Base-by-base conservation (phyloP, 139 green algal species). In the Pedinophyceae sp. region DNA sequence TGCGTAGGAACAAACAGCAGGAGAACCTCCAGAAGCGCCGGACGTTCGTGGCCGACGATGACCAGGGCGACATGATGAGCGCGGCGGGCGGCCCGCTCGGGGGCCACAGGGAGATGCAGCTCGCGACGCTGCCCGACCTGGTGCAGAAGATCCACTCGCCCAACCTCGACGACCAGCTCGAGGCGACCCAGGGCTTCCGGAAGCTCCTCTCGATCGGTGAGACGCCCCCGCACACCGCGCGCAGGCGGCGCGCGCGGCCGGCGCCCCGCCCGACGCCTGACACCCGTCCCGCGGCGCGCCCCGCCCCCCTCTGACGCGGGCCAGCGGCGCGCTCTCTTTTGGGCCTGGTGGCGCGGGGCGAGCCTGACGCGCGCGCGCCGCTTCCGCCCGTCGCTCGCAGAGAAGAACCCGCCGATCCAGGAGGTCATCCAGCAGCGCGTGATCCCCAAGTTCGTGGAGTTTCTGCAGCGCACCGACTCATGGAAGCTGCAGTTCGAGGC, bases 21-120 rank as follows among this genome's bases (percentile, higher is more conserved):
- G 91, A 98, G 67, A 93, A 85, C 60, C 57, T 98, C 66, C 79
- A 91, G 71, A 98, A 98, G 77, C 97, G 96, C 75, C 73, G 91
- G 16, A 74, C 74, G 5, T 45, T 40, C 52, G 79, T 82, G 6
- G 75, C 72, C 27, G 41, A 52, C 26, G 58, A 69, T 27, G 10
- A n/a, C 34, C 25, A n/a, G n/a, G 47, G 13, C 3, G 19, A 3
- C 16, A 22, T 18, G 10, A 4, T 23, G 30, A 51, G 16, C 43
- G 34, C 18, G n/a, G 20, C 38, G 13, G 27, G n/a, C 34, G n/a
- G 4, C 18, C 23, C 29, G n/a, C 51, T 45, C 23, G 20, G 24
- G 43, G 56, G 30, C 2, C 26, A 58, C 46, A 55, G 27, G 28
- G 53, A 45, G 27, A 54, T 52, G 61, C 76, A 95, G 83, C 76